Conservation (phyloP, 768 basidiomycete species). For the Lactarius hatsudake region DNA sequence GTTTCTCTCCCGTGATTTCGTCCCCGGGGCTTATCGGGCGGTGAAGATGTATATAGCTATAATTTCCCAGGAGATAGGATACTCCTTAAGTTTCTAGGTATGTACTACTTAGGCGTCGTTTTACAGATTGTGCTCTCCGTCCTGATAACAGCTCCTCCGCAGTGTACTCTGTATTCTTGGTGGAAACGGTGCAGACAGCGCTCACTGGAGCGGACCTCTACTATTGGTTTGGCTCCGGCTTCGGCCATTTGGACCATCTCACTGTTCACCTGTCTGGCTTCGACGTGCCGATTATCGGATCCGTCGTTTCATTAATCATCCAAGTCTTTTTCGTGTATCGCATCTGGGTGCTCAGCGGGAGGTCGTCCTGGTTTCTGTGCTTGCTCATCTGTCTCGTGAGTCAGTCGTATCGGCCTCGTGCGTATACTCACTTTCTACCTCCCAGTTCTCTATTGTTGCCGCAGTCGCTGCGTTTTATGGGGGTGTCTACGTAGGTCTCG, state of each 20-base stretch:
- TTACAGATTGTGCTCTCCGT: too few relatives aligned
- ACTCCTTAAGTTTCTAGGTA: constrained; percentile 8
- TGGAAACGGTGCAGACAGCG: constrained; percentile 31
- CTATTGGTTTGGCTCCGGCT: constrained; percentile 34
- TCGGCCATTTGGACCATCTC: constrained; percentile 32
- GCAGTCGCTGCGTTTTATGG: neutral
- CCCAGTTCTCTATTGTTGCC: neutral
- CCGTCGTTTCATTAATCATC: constrained; percentile 31
- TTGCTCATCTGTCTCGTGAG: constrained; percentile 2
- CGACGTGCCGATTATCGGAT: constrained; percentile 33
- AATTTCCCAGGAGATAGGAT: constrained; percentile 9
- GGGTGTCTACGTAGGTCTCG: constrained; percentile 5
- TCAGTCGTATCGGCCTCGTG: neutral
- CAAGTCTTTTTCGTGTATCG: constrained; percentile 37
- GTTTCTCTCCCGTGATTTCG: constrained; percentile 4
- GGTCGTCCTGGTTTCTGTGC: neutral
- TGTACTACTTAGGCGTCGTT: neutral
- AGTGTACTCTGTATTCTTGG: constrained; percentile 32
- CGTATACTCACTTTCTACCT: too few relatives aligned
- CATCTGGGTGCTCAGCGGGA: constrained; percentile 27
- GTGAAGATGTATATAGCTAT: constrained; percentile 18
- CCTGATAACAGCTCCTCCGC: neutral
- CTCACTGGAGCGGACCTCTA: constrained; percentile 32
- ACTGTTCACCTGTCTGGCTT: constrained; percentile 28
- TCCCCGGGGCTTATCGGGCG: neutral